Evolutionary conservation across 139 green algal species (phyloP).

Genomic region (Marvania coccoides): DNA sequence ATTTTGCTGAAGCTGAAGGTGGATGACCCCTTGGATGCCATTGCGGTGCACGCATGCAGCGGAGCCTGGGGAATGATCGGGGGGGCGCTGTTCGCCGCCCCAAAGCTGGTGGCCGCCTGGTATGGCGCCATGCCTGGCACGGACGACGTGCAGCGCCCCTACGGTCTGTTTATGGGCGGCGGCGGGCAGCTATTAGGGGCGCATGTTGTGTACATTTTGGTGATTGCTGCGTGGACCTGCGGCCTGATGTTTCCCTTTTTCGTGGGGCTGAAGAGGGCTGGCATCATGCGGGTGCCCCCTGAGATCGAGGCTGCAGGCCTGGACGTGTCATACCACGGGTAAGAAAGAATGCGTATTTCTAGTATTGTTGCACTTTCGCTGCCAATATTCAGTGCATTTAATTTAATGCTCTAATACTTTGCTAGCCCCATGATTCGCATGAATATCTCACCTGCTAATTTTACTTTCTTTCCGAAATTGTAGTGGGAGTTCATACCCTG

Average conservation of each 20-base stretch:
- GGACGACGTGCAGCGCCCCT: slow-evolving; percentile 2
- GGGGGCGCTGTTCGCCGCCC: slow-evolving; percentile 42
- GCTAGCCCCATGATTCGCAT: too few relatives aligned
- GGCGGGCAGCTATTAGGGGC: slow-evolving; percentile 38
- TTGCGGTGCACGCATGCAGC: slow-evolving; percentile 65
- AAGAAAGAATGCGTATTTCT: too few relatives aligned
- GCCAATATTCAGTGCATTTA: too few relatives aligned
- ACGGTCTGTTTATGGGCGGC: slow-evolving; percentile 51
- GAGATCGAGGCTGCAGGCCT: slow-evolving; percentile 57
- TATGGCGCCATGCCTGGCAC: slow-evolving; percentile 20
- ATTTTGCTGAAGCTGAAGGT: slow-evolving; percentile 22
- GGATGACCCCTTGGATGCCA: slow-evolving; percentile 70
- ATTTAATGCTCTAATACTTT: too few relatives aligned
- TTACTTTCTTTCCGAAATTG: too few relatives aligned
- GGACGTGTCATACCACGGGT: slow-evolving; percentile 61
- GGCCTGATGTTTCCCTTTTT: slow-evolving; percentile 57
- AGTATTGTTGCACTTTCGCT: too few relatives aligned
- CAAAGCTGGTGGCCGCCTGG: slow-evolving; percentile 31
- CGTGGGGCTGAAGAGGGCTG: slow-evolving; percentile 49
- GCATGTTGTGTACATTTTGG: slow-evolving; percentile 48
- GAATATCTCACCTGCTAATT: too few relatives aligned
- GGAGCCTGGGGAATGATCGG: slow-evolving; percentile 49
- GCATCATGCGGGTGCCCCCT: slow-evolving; percentile 50
- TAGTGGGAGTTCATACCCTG: not conserved
- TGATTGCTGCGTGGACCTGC: slow-evolving; percentile 49